Evolutionary conservation across 345 rosid genomes (phyloP).

Genomic region (Laguncularia racemosa): DNA sequence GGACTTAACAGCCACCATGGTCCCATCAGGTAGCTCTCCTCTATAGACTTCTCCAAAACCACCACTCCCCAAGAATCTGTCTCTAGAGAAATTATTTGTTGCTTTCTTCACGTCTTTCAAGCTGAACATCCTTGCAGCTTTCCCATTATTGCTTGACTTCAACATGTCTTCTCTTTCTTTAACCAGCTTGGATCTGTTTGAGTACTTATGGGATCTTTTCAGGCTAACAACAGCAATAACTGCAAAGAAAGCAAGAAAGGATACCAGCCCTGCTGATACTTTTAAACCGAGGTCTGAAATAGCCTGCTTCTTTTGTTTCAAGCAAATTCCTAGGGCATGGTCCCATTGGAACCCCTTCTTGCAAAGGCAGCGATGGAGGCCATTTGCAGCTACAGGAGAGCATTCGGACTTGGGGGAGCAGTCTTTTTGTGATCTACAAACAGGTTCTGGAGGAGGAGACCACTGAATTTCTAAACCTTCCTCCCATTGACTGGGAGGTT

Average conservation of each 20-base stretch:
- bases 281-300: conserved; percentile 17
- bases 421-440: conserved; percentile 31
- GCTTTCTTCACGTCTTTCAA: conserved; percentile 50
- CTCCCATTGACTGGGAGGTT: conserved; percentile 39
- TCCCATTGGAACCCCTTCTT: conserved; percentile 35
- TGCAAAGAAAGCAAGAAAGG: conserved; percentile 15
- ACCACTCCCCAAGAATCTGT: conserved; percentile 44
- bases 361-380: conserved; percentile 45
- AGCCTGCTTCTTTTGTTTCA: conserved; percentile 17
- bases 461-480: conserved; percentile 60
- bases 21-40: conserved; percentile 50
- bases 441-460: conserved; percentile 40
- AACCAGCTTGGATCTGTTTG: conserved; percentile 24
- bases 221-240: conserved; percentile 10
- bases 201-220: conserved; percentile 10
- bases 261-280: conserved; percentile 24
- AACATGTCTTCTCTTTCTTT: conserved; percentile 41
- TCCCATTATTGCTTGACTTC: conserved; percentile 35
- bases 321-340: conserved; percentile 26
- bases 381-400: conserved; percentile 14
- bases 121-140: conserved; percentile 35
- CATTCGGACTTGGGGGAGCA: conserved; percentile 44
- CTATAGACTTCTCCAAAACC: conserved; percentile 61
- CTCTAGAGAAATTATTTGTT: conserved; percentile 36
- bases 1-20: conserved; percentile 42